Evolutionary conservation across 2,329 filamentous ascomycete genomes (phyloP), one percentile per base, ranked within the genome.

Genomic region (Aureobasidium sp.): DNA sequence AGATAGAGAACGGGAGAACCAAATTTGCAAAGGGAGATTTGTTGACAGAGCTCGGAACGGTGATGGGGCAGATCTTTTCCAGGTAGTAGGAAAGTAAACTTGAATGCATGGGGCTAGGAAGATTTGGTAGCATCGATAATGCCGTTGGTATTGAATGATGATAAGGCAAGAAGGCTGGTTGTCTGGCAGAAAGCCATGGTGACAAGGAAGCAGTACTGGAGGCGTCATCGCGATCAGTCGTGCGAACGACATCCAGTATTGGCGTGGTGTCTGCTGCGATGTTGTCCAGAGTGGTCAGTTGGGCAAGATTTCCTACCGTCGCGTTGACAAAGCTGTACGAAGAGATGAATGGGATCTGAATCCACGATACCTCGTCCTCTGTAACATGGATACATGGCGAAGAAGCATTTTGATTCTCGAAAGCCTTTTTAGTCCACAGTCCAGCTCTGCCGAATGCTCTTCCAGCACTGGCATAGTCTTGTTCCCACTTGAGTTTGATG

Each of bases 381-480:
- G 41, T 27, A 55, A 58, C 27, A 55, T 55, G 32, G 11, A 37
- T 17, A n/a, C 21, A 35, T 12, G 57, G 57, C 11, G 54, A 53
- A 11, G 55, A 55, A 14, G 50, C 41, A 12, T 51, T 54, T 10
- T 54, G 50, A 30, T 49, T 55, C 7, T 55, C 38, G 14, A 49
- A 10, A 29, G 48, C 40, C 29, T 49, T 53, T 45, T 63, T 58
- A 56, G 60, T 69, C 71, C 71, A 72, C 30, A 71, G 65, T 30
- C 71, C 71, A 21, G 68, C 61, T 48, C 71, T 63, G 4, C 71
- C 71, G 60, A 73, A 73, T 4, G 71, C 70, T 48, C 70, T 58
- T 10, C 71, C 71, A 7, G 68, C 68, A 48, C 63, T 68, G 48
- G 58, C 59, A 56, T 71, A 73, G 53, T 73, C 71, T 2, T 38